phyloP scores from a whole-genome alignment of 805 yeast genomes.

The Lachancea thermotolerans region DNA sequence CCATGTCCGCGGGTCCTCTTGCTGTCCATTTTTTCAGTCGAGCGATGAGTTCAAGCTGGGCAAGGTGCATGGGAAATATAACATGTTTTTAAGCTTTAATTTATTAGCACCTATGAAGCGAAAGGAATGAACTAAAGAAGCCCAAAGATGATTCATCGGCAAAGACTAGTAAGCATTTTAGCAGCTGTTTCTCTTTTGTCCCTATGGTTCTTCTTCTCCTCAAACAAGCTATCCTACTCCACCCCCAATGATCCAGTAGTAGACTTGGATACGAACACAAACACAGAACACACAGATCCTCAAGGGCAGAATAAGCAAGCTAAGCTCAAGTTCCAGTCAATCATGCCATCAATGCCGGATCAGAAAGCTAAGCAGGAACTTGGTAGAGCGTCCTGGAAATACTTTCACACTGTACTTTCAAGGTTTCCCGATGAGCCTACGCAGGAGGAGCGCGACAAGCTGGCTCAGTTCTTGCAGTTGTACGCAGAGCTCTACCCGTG shows the following conservation, averaged over 20 bases:
- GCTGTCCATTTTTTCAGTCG: conserved; percentile 2
- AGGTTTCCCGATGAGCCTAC: conserved; percentile 85
- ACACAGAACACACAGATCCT: conserved; percentile 5
- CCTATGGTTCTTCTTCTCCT: conserved; percentile 23
- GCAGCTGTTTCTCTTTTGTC: conserved; percentile 16
- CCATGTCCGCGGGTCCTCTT: conserved; percentile 24
- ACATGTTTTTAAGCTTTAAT: not conserved
- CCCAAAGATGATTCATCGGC: conserved; percentile 7
- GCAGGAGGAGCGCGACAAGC: conserved; percentile 51
- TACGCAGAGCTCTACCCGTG: conserved; percentile 95
- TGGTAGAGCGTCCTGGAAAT: conserved; percentile 88
- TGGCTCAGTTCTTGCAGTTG: conserved; percentile 55
- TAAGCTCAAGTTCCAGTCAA: conserved; percentile 33
- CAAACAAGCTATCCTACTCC: conserved; percentile 20
- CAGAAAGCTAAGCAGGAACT: conserved; percentile 61
- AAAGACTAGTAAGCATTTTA: conserved; percentile 10
- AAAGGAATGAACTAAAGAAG: not conserved
- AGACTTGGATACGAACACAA: conserved; percentile 8
- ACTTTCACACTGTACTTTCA: conserved; percentile 87
- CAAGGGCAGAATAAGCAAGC: not conserved
- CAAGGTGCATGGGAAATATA: not conserved
- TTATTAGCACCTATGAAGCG: not conserved
- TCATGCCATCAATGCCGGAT: conserved; percentile 94
- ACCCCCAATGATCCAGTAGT: conserved; percentile 11
- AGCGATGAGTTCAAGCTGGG: not conserved